Conservation (phyloP, 441 rosid species). For the Viola pubescens region DNA sequence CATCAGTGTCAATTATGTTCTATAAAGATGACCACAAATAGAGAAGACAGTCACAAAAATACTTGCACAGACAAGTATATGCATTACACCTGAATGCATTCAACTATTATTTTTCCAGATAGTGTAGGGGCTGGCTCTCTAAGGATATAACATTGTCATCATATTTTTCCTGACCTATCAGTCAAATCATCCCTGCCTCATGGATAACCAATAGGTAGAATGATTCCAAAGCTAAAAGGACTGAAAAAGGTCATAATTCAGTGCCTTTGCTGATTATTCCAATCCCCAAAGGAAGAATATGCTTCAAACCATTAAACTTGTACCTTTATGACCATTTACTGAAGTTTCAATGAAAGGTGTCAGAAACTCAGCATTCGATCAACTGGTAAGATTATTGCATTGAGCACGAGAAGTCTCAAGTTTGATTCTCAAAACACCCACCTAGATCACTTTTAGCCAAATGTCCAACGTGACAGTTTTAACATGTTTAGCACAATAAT, state of each 20-base stretch:
- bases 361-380: constrained; percentile 34
- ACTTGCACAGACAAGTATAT: too few relatives aligned
- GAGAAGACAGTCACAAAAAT: too few relatives aligned
- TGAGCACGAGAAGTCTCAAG: constrained; percentile 48
- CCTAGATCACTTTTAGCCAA: not conserved
- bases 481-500: not conserved
- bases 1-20: not conserved
- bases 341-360: too few relatives aligned
- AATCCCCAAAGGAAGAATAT: not conserved
- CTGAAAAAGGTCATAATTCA: not conserved
- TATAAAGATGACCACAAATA: too few relatives aligned
- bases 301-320: not conserved
- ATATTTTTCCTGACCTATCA: too few relatives aligned
- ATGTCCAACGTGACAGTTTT: not conserved
- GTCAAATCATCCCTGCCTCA: too few relatives aligned
- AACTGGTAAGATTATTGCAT: constrained; percentile 57
- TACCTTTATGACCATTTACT: not conserved
- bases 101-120: too few relatives aligned
- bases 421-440: constrained; percentile 34
- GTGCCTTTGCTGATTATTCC: not conserved
- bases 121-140: too few relatives aligned
- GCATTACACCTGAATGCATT: too few relatives aligned
- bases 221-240: too few relatives aligned
- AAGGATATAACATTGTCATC: too few relatives aligned
- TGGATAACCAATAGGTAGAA: too few relatives aligned